These are phyloP conservation scores for Fragosphaeria purpurea DNA, from an alignment of 2,329 filamentous ascomycete genomes.

Conservation along the genomic window DNA sequence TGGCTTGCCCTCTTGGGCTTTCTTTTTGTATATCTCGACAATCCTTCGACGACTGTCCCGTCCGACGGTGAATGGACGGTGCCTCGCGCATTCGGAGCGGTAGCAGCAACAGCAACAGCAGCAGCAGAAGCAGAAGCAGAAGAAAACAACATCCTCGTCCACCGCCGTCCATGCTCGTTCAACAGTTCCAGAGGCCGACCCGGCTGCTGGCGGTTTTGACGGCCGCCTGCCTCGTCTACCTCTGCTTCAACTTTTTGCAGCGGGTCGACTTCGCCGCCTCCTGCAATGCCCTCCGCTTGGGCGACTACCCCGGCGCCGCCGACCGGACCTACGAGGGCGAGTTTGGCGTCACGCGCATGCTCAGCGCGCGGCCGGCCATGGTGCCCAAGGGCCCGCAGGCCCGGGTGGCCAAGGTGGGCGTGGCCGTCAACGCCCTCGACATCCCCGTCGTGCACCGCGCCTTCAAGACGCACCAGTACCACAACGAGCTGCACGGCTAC, in stretches of 20 bases:
- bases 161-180: constrained; percentile 10
- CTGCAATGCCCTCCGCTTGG: constrained; percentile 1
- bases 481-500: constrained; percentile 25
- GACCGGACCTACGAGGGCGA: neutral
- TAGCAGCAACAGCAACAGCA: neutral
- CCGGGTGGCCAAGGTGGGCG: constrained; percentile 16
- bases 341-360: constrained; percentile 7
- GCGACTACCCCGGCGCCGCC: neutral
- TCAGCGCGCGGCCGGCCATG: constrained; percentile 2
- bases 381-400: constrained; percentile 5
- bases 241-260: constrained; percentile 12
- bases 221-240: constrained; percentile 9
- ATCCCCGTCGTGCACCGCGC: constrained; percentile 20
- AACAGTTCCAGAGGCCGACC: constrained; percentile 13
- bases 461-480: constrained; percentile 23
- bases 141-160: neutral
- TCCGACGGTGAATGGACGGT: too few relatives aligned
- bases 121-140: neutral
- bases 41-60: neutral
- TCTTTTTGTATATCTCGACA: neutral
- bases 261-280: constrained; percentile 6
- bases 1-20: neutral
- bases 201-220: constrained; percentile 11
- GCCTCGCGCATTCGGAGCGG: too few relatives aligned
- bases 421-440: constrained; percentile 19